Base-by-base conservation (phyloP, 139 green algal species). In the Marvania coccoides region DNA sequence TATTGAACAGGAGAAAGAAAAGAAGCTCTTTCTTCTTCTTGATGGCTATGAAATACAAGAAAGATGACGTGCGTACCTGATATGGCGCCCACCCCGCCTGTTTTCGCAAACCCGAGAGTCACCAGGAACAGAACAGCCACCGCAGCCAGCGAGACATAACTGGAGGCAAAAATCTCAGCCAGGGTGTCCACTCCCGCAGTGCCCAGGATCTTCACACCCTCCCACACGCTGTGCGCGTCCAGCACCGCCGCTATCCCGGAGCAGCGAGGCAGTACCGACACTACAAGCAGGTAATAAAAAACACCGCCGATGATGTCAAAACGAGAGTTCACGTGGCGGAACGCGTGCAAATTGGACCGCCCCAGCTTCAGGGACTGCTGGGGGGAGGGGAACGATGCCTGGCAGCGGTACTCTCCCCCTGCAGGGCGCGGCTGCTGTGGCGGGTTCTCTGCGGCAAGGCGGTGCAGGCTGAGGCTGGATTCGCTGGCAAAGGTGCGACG, bases 271-370 rank as follows among this genome's bases (percentile, higher is more conserved):
- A 95, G 68, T 54, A 90, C 75, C n/a, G 78, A 89, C 15, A 90
- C 79, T 58, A 95, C 83, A 26, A 92, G 70, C 15, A 93, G 69
- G 77, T 89, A 96, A 79, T 96, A 96, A 4, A 91, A 55, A 29
- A 80, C 64, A 19, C 87, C 89, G 6, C 89, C 89, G 28, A 96
- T 88, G 37, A 95, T 65, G 67, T 96, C 89, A 60, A 96, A 96
- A 13, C 82, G 72, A 33, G 60, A 75, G 62, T 85, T 90, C 33
- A 81, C 67, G 29, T 73, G 71, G 29, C 70, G 51, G 53, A 93
- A 93, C 12, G 87, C 63, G 66, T 90, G 85, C 37, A 95, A 69
- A 78, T 95, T 95, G 61, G 76, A 74, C 19, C 70, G 57, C 13
- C 82, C 88, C 54, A 95, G 73, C 40, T 56, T 37, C 33, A 79